These are phyloP conservation scores for Pelargonium fulgidum DNA, from an alignment of 441 rosid genomes.

Conservation along the genomic window DNA sequence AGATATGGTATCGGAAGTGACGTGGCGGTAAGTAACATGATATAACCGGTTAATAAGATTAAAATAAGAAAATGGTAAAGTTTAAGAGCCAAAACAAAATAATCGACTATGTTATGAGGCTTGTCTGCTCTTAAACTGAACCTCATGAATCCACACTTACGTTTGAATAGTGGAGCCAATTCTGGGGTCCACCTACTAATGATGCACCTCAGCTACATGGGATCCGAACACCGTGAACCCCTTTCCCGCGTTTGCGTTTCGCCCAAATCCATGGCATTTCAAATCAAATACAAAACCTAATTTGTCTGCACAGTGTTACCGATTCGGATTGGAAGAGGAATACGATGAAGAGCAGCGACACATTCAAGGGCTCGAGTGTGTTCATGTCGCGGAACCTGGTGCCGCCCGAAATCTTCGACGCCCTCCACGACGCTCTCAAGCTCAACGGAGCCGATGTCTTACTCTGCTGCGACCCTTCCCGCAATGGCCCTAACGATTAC, in stretches of 20 bases:
- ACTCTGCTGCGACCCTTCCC: constrained; percentile 92
- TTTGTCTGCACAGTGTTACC: background rate
- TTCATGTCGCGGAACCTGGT: constrained; percentile 85
- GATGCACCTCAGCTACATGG: constrained; percentile 2
- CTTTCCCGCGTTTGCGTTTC: constrained; percentile 16
- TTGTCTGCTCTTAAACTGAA: too few species aligned
- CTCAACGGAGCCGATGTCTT: constrained; percentile 76
- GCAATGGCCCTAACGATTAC: constrained; percentile 59
- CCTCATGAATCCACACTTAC: too few species aligned
- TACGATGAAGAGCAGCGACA: constrained; percentile 49
- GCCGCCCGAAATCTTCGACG: constrained; percentile 80
- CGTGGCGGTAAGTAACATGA: too few species aligned
- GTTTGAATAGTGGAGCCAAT: too few species aligned
- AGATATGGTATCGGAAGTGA: too few species aligned
- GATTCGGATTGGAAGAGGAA: background rate
- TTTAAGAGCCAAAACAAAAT: too few species aligned
- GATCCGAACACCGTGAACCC: background rate
- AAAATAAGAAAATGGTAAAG: too few species aligned
- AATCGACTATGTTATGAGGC: too few species aligned
- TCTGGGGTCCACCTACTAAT: background rate
- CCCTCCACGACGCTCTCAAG: constrained; percentile 80
- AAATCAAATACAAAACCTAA: constrained; percentile 2
- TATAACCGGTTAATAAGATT: too few species aligned
- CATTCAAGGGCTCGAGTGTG: constrained; percentile 66
- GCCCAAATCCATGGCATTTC: background rate